A percentile compares a stretch with the other conserved stretches of the same genome.
phyloP scores from a whole-genome alignment of 495 filamentous ascomycete genomes.

The Aspergillus ostianus region DNA sequence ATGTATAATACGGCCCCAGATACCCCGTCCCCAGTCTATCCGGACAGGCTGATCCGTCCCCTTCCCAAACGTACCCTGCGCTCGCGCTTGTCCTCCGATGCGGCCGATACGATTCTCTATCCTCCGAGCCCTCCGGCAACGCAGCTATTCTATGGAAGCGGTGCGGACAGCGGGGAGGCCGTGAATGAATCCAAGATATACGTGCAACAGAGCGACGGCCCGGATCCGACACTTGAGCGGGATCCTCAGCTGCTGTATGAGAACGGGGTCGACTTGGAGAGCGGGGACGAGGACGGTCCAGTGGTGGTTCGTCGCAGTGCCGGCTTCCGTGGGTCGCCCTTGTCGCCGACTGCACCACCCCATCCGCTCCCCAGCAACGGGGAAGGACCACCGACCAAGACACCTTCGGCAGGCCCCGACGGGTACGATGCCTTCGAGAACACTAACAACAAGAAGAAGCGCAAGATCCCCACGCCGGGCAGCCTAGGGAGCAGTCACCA shows the following conservation, averaged over 20 bases:
- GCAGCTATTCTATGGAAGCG: conserved; percentile 74
- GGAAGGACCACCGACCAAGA: conserved; percentile 31
- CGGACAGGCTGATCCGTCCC: conserved; percentile 88
- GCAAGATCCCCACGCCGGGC: conserved; percentile 91
- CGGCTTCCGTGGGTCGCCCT: conserved; percentile 40
- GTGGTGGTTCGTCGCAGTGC: conserved; percentile 46
- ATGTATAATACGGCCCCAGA: conserved; percentile 63
- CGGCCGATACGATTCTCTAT: conserved; percentile 78
- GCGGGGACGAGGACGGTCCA: conserved; percentile 46
- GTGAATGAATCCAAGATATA: conserved; percentile 46
- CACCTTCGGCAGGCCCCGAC: conserved; percentile 55
- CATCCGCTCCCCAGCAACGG: conserved; percentile 27
- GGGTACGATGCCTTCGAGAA: conserved; percentile 98
- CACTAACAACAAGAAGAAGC: conserved; percentile 99
- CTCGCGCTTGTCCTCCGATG: conserved; percentile 78
- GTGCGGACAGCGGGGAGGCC: conserved; percentile 43
- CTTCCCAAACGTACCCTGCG: conserved; percentile 84
- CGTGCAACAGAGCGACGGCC: conserved; percentile 43
- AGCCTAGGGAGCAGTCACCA: conserved; percentile 59
- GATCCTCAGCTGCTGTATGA: conserved; percentile 41
- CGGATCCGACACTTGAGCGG: conserved; percentile 50
- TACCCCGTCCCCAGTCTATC: conserved; percentile 71
- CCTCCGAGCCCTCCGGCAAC: conserved; percentile 66
- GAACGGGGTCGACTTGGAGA: conserved; percentile 42
- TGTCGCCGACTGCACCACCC: conserved; percentile 34